Conservation (phyloP, 169 alveolate genomes). For the Nephromyces sp. region DNA sequence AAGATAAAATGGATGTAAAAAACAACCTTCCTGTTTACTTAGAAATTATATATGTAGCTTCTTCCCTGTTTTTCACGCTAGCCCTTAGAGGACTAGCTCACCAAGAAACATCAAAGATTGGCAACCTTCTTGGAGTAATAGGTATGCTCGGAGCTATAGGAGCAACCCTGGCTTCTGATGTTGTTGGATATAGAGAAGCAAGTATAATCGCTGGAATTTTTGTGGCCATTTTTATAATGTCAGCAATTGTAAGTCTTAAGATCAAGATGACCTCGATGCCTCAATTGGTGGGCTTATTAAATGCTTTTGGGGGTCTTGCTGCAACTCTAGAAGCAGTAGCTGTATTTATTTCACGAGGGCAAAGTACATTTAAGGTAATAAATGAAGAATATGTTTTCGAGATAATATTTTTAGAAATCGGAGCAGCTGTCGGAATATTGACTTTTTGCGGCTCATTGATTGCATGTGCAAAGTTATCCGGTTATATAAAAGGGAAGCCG, state of each 20-base stretch:
- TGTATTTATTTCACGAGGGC: background rate
- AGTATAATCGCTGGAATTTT: background rate
- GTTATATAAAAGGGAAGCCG: conserved; percentile 56
- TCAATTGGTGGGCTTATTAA: conserved; percentile 79
- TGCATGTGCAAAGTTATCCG: conserved; percentile 82
- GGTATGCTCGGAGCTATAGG: conserved; percentile 44
- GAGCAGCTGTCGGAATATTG: conserved; percentile 71
- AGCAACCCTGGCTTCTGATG: conserved; percentile 29
- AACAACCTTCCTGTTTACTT: no score
- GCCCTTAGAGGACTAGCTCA: conserved; percentile 34
- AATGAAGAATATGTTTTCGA: background rate
- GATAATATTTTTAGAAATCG: background rate
- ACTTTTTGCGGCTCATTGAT: conserved; percentile 85
- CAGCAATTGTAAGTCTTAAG: conserved; percentile 3
- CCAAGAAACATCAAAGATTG: conserved; percentile 44
- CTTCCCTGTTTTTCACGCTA: conserved; percentile 9
- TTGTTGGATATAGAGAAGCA: background rate
- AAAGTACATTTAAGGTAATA: background rate
- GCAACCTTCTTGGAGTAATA: conserved; percentile 40
- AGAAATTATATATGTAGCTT: conserved; percentile 10
- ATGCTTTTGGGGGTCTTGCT: conserved; percentile 82
- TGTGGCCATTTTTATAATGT: background rate
- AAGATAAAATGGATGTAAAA: no score
- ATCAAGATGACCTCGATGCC: conserved; percentile 51
- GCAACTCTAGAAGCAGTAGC: conserved; percentile 29